phyloP scores from a whole-genome alignment of 805 yeast genomes.

The Tetrapisispora arboricola region DNA sequence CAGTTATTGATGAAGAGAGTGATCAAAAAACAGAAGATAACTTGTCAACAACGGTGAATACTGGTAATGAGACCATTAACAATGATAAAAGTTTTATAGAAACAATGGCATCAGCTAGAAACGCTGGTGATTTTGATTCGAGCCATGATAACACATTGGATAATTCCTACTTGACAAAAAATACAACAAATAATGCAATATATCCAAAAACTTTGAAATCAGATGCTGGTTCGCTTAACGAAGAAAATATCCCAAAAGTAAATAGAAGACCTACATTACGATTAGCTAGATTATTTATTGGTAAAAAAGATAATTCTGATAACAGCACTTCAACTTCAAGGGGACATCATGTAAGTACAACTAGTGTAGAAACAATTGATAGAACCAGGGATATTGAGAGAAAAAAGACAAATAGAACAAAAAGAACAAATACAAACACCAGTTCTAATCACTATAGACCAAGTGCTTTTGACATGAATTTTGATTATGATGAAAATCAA shows the following conservation, averaged over 20 bases:
- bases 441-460: constrained; percentile 4
- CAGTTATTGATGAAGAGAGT: not conserved
- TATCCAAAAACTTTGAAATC: not conserved
- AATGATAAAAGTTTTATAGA: not conserved
- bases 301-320: constrained; percentile 9
- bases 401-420: not conserved
- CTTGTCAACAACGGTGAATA: not conserved
- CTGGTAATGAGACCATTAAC: not conserved
- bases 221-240: not conserved
- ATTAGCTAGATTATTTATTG: constrained; percentile 19
- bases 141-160: not conserved
- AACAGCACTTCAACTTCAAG: not conserved
- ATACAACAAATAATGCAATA: not conserved
- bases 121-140: not conserved
- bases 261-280: constrained; percentile 12
- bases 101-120: not conserved
- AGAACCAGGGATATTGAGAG: not conserved
- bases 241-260: not conserved
- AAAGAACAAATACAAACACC: not conserved
- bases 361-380: not conserved
- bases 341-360: not conserved
- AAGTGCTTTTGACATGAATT: constrained; percentile 18
- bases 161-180: too few relatives aligned
- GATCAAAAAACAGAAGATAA: not conserved
- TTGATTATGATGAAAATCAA: constrained; percentile 24